Base-by-base conservation (phyloP, 2,329 filamentous ascomycete species). In the Botrytis porri region DNA sequence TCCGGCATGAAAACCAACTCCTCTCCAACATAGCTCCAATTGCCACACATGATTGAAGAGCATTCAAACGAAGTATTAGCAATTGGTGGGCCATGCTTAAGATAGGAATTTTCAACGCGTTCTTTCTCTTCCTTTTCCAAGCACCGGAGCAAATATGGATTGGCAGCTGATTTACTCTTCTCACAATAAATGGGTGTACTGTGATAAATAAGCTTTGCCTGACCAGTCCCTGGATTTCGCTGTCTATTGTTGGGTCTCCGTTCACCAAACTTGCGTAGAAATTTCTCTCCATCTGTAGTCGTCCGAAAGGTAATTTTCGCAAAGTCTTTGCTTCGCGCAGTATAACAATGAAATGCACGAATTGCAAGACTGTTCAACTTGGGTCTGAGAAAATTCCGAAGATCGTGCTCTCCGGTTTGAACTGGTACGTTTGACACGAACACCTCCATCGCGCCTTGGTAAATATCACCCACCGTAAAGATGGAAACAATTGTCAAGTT, bases 231-330 rank as follows among this genome's bases (percentile, higher is more conserved):
- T 25, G 48, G 32, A n/a, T 37, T 37, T n/a, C 16, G 22, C 62
- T 67, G 51, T 5, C 14, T 70, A 18, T 35, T 41, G 18, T 20
- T 65, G 62, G 71, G 71, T 63, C 64, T 35, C 29, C 22, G 62
- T 70, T 76, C 75, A 5, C 81, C 81, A 74, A 82, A 76, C 5
- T 73, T 43, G 0, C 75, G 69, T 9, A 88, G 78, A 76, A 89
- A 88, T 3, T 61, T 75, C n/a, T 81, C 73, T 0, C 81, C 86
- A 32, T 84, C 83, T 1, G 75, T 69, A 2, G 65, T 35, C 71
- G 83, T 80, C 1, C 85, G 81, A 35, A 88, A 82, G 0, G 86
- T 87, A 59, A 88, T 75, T 20, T 80, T 82, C 0, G 84, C 87
- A 75, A 81, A 82, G 8, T 75, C 74, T 72, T 83, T 85, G 48